Conservation (phyloP, 2,329 filamentous ascomycete genomes). For the Epichloe baconii region DNA sequence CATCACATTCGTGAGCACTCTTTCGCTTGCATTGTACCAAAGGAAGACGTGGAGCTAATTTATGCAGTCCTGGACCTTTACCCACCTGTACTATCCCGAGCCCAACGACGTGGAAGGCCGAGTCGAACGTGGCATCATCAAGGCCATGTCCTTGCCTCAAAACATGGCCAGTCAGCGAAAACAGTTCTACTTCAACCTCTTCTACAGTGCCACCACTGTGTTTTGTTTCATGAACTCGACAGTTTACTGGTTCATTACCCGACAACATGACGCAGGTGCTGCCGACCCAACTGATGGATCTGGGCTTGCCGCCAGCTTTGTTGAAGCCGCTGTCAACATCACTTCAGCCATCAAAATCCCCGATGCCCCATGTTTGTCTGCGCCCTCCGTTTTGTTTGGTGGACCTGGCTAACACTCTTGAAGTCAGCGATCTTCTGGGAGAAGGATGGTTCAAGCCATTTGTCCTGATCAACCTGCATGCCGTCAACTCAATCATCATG, state of each 20-base stretch:
- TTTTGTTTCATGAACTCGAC: conserved; percentile 36
- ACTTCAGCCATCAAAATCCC: conserved; percentile 2
- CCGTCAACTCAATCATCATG: conserved; percentile 29
- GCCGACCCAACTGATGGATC: neutral
- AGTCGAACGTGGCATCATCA: conserved; percentile 24
- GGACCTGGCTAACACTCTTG: conserved; percentile 8
- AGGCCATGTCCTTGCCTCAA: conserved; percentile 31
- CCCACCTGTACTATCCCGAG: conserved; percentile 35
- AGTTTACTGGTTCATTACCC: conserved; percentile 34
- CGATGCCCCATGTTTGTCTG: conserved; percentile 13
- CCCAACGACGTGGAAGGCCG: conserved; percentile 22
- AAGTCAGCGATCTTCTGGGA: conserved; percentile 35
- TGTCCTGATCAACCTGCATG: conserved; percentile 33
- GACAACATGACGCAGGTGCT: conserved; percentile 14
- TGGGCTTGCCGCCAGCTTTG: neutral
- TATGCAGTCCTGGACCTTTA: conserved; percentile 35
- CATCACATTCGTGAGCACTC: conserved; percentile 28
- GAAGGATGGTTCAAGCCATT: conserved; percentile 35
- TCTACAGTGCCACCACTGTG: conserved; percentile 33
- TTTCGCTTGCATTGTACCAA: neutral
- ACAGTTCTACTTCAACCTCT: conserved; percentile 36
- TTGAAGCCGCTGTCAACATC: neutral
- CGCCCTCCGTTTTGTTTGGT: neutral
- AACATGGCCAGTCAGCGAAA: conserved; percentile 27
- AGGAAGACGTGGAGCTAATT: neutral